Evolutionary conservation across 2,329 filamentous ascomycete genomes (phyloP).

Genomic region (Cordyceps javanica): DNA sequence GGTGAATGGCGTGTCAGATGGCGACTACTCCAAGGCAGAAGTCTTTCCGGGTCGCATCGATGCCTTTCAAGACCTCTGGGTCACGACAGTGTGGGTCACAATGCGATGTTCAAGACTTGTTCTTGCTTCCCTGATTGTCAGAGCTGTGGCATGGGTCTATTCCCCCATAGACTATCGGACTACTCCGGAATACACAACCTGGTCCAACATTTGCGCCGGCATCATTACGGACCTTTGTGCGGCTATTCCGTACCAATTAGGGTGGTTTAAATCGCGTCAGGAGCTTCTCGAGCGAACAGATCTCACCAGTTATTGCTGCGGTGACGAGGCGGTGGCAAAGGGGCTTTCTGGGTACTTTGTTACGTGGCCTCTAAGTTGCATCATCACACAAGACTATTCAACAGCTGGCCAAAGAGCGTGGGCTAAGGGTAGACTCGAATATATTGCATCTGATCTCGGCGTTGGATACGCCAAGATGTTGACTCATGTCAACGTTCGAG

Average conservation of each 20-base stretch:
- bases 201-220: constrained; percentile 44
- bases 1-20: constrained; percentile 47
- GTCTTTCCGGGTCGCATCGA: constrained; percentile 57
- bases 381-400: constrained; percentile 51
- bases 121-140: constrained; percentile 48
- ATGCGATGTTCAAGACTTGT: constrained; percentile 47
- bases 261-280: constrained; percentile 46
- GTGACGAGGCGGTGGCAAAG: constrained; percentile 44
- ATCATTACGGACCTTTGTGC: constrained; percentile 54
- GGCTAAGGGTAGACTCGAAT: constrained; percentile 46
- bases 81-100: constrained; percentile 53
- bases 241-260: constrained; percentile 55
- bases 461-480: constrained; percentile 53
- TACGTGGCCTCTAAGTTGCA: constrained; percentile 51
- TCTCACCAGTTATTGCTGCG: constrained; percentile 42
- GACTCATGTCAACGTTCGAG: constrained; percentile 47
- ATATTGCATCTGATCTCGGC: constrained; percentile 50
- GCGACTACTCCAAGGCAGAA: constrained; percentile 47
- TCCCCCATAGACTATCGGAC: constrained; percentile 56
- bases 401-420: constrained; percentile 54
- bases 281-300: constrained; percentile 34
- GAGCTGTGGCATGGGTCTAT: constrained; percentile 56
- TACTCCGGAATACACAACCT: constrained; percentile 54
- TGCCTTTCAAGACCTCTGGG: constrained; percentile 52
- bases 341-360: constrained; percentile 53